These are phyloP conservation scores for Mortierella alpina DNA, from an alignment of 192 early-diverging fungal species.

Conservation along the genomic window DNA sequence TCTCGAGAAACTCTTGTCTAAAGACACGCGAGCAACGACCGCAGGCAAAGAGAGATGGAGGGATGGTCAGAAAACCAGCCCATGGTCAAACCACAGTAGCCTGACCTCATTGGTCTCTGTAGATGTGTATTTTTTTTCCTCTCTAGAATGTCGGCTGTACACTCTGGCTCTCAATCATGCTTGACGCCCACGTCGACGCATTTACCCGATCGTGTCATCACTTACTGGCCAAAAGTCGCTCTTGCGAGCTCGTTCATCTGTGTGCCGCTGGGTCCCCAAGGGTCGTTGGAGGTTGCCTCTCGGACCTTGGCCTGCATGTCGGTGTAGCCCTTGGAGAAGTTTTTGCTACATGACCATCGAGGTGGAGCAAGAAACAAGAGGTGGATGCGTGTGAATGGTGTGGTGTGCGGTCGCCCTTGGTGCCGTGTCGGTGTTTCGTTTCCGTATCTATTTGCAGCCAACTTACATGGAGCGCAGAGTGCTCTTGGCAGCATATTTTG, in stretches of 20 bases:
- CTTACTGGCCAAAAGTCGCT: slow-evolving; percentile 88
- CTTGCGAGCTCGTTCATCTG: slow-evolving; percentile 90
- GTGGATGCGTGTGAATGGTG: background rate
- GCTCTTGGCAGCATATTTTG: slow-evolving; percentile 59
- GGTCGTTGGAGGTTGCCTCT: slow-evolving; percentile 83
- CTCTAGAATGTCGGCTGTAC: too few relatives aligned
- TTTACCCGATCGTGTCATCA: slow-evolving; percentile 2
- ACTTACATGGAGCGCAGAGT: slow-evolving; percentile 58
- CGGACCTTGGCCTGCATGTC: slow-evolving; percentile 94
- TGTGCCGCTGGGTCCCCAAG: slow-evolving; percentile 77
- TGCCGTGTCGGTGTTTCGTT: background rate
- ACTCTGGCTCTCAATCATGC: background rate
- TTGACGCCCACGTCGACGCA: background rate
- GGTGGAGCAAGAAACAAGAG: slow-evolving; percentile 10
- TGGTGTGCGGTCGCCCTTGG: background rate
- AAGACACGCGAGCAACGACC: background rate
- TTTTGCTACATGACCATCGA: slow-evolving; percentile 68
- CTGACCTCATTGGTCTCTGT: too few relatives aligned
- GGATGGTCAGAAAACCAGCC: background rate
- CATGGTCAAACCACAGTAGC: background rate
- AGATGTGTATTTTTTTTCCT: too few relatives aligned
- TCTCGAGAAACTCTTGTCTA: slow-evolving; percentile 90
- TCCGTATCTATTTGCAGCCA: slow-evolving; percentile 2
- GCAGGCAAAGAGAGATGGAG: background rate
- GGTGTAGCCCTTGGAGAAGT: slow-evolving; percentile 91